A percentile compares a stretch with the other conserved stretches of the same genome.
phyloP scores from a whole-genome alignment of 305 asterid species.

The Fraxinus latifolia region DNA sequence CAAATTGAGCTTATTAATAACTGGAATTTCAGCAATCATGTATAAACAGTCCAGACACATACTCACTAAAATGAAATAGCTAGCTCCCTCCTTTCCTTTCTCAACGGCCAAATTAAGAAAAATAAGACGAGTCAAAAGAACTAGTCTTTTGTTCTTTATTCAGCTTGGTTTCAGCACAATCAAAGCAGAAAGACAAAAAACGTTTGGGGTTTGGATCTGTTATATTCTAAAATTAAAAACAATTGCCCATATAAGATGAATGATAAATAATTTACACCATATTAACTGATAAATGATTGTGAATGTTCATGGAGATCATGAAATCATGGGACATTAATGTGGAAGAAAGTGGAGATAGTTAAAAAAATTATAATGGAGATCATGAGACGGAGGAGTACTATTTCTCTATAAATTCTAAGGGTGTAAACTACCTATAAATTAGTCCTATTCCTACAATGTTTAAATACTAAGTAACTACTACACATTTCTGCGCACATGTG shows the following conservation, averaged over 20 bases:
- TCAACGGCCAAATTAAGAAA: not conserved
- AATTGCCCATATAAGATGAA: not conserved
- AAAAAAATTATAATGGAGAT: not conserved
- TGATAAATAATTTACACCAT: not conserved
- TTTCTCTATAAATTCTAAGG: not conserved
- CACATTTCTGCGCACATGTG: not conserved
- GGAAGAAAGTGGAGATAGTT: not conserved
- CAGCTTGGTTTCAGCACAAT: not conserved
- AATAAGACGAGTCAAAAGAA: not conserved
- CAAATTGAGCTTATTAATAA: not conserved
- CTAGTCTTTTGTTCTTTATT: not conserved
- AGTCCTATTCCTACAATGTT: not conserved
- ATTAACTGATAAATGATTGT: not conserved
- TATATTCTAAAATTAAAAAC: not conserved
- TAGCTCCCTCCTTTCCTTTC: not conserved
- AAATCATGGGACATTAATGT: not conserved
- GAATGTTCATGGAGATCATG: not conserved
- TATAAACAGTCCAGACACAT: not conserved
- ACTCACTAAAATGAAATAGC: not conserved
- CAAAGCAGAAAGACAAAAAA: not conserved
- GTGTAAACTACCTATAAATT: not conserved
- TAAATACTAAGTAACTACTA: not conserved
- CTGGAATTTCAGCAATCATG: not conserved
- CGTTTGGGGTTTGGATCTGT: not conserved
- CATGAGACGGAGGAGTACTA: not conserved